A percentile compares a stretch with the other conserved stretches of the same genome.
Conservation (phyloP, 1,284 basidiomycete genomes). For the Thecaphora frezii region DNA sequence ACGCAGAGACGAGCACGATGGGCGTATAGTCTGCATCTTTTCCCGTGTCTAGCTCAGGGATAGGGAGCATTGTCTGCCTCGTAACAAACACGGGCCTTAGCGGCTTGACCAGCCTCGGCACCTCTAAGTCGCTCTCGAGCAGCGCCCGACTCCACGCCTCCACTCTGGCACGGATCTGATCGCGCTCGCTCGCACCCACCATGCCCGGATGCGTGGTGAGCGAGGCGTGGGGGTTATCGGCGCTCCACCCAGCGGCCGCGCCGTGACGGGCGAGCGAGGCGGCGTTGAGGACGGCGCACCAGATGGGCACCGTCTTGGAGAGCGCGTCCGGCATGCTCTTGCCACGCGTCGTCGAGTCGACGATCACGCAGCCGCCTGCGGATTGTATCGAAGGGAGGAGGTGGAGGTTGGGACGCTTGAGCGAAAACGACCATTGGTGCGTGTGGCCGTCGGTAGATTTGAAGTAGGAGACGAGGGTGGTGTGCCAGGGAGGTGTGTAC, state of each 20-base stretch:
- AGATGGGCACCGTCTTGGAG: conserved; percentile 90
- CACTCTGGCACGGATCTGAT: conserved; percentile 69
- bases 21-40: conserved; percentile 64
- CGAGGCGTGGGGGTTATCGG: not conserved
- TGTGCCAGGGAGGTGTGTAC: conserved; percentile 74
- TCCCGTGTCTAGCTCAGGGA: not conserved
- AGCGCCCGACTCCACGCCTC: conserved; percentile 71
- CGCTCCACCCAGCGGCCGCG: conserved; percentile 1
- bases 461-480: conserved; percentile 73
- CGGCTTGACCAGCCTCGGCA: conserved; percentile 62
- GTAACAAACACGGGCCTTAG: conserved; percentile 70
- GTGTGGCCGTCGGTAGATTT: conserved; percentile 96
- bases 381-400: conserved; percentile 68
- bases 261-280: conserved; percentile 56
- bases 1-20: conserved; percentile 76
- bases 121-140: conserved; percentile 60
- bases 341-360: conserved; percentile 89
- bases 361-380: conserved; percentile 78
- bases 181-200: conserved; percentile 65
- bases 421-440: conserved; percentile 60
- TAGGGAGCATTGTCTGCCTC: conserved; percentile 14
- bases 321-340: conserved; percentile 93
- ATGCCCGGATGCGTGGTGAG: conserved; percentile 70
- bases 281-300: conserved; percentile 86
- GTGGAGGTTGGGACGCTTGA: conserved; percentile 75